Evolutionary conservation across 2,329 filamentous ascomycete genomes (phyloP), one percentile per base, ranked within the genome.

Genomic region (Epicoccum sorghinum): DNA sequence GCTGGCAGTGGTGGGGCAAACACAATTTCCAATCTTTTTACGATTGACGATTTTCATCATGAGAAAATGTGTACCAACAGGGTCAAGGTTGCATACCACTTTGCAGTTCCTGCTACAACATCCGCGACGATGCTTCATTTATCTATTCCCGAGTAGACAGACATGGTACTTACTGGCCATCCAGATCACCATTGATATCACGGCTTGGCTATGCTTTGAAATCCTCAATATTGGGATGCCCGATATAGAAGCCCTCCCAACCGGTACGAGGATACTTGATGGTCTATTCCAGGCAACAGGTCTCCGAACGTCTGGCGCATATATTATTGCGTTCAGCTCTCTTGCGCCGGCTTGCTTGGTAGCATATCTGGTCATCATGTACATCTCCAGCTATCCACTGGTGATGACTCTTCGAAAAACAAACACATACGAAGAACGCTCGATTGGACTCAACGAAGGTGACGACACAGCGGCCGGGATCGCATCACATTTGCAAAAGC

Each of bases 361-460:
- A 0, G 71, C 85, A 2, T 87, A 86, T 61, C 77, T 87, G 10
- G 79, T 87, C 50, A 86, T 87, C 77, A 88, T 88, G 83, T 88
- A 88, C 69, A 83, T 88, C 37, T 84, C 84, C 0, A 83, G 81
- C 2, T 87, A 86, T 55, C 86, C 86, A 0, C 80, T 87, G 22
- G 81, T 83, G 24, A 84, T 88, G 54, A 85, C 83, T 1, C 83
- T 88, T 74, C 82, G 87, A 25, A 85, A 87, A 67, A 88, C 86
- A 35, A 90, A 90, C 65, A 84, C 89, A 27, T 90, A 90, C 66
- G 87, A 90, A 67, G 87, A 90, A 64, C 79, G 85, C 6, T 86
- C 84, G 0, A 76, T 90, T 1, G 86, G 86, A 0, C 82, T 87
- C 29, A 84, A 86, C 54, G 73, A 66, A 41, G 38, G 57, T 10